Base-by-base conservation (phyloP, 2,329 filamentous ascomycete species). In the Albophoma yamanashiensis region DNA sequence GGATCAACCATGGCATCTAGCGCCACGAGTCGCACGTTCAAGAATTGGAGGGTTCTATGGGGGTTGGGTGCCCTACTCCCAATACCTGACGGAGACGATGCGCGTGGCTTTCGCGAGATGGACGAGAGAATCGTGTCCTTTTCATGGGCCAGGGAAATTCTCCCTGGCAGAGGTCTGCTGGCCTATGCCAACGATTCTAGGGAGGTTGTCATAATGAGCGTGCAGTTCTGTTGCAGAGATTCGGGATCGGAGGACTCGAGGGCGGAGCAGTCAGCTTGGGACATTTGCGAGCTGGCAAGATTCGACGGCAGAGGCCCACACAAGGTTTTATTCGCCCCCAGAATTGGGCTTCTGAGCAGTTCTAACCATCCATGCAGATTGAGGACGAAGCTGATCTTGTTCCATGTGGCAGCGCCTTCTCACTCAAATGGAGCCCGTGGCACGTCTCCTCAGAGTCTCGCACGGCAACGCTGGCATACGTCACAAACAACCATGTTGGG, bases 381-480 rank as follows among this genome's bases (percentile, higher is more conserved):
- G 57, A 60, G n/a, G 68, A 74, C 60, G 62, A 66, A 1, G 66
- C 79, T 0, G 79, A 84, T 58, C 82, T 75, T 59, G 71, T 75
- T 3, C 78, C 81, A 2, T 73, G 70, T 36, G 75, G 74, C 7
- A 82, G 79, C 5, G 76, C 78, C 0, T 83, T 81, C 60, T 77
- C 78, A 3, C 65, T 85, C 3, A 78, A 72, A 64, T 85, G 81
- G 79, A 80, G 81, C 36, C 80, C 82, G 0, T 85, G 82, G 82
- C 61, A 77, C 2, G 67, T 70, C 2, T 66, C 64, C 0, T 69
- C 68, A 1, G 70, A 67, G 6, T 71, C 66, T 1, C 71, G 71
- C 25, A 75, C 73, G 0, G 77, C 78, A 22, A 74, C 80, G 1
- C 61, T 86, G 4, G 79, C 80, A 0, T 84, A 82, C 63, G 68